A percentile compares a stretch with the other conserved stretches of the same genome.
phyloP scores from a whole-genome alignment of 1,284 basidiomycete species.

The Tilletia horrida region DNA sequence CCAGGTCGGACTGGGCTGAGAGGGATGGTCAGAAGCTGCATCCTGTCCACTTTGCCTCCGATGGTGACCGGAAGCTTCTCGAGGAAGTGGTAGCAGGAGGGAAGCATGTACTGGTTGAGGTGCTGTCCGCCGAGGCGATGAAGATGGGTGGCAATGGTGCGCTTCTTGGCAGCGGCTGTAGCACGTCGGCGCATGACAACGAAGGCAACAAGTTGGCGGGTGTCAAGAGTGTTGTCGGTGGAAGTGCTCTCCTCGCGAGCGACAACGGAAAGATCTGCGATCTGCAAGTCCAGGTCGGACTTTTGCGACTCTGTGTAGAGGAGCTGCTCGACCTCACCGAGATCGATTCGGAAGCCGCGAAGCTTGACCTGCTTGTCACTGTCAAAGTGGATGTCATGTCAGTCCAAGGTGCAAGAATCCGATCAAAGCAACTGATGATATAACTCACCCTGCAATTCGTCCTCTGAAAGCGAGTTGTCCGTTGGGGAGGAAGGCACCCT shows the following conservation, averaged over 20 bases:
- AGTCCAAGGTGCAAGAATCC: neutral
- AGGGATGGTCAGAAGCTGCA: neutral
- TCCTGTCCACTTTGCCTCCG: conserved; percentile 3
- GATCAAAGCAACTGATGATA: neutral
- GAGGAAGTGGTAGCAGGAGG: conserved; percentile 1
- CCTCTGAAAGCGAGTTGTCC: neutral
- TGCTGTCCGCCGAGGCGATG: neutral
- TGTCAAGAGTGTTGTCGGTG: neutral
- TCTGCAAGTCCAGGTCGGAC: neutral
- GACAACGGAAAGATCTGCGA: neutral
- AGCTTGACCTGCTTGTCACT: conserved; percentile 1
- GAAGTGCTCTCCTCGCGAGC: neutral
- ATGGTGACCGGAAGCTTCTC: conserved; percentile 1
- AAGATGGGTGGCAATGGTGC: neutral
- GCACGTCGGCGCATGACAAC: neutral
- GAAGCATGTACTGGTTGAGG: conserved; percentile 4
- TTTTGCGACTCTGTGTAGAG: conserved; percentile 5
- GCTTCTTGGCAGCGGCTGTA: neutral
- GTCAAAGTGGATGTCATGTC: neutral
- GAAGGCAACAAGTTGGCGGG: neutral
- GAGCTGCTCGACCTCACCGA: conserved; percentile 1
- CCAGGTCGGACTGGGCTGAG: neutral
- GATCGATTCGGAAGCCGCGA: neutral
- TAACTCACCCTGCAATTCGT: neutral
- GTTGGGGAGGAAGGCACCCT: neutral